Evolutionary conservation across 768 basidiomycete species (phyloP).

Genomic region (Trametes gibbosa): DNA sequence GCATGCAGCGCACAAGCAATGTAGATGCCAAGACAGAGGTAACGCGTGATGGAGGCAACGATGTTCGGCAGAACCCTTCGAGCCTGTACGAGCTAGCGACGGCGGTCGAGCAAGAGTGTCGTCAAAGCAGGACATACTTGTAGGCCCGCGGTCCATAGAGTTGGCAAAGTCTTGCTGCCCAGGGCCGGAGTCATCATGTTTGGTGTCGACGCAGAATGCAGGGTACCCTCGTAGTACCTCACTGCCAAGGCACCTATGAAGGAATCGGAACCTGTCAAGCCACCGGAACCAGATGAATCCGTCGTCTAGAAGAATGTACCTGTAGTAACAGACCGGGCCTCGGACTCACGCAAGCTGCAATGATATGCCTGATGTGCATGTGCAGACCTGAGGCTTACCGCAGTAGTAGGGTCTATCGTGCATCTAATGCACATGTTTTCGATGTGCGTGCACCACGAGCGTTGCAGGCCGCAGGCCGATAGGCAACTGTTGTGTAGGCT

Average conservation of each 20-base stretch:
- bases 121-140: background rate
- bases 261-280: background rate
- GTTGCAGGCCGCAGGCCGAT: background rate
- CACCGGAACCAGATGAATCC: background rate
- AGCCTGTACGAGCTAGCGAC: background rate
- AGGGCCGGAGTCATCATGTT: background rate
- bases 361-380: background rate
- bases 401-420: no score
- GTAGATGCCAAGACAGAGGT: conserved; percentile 8
- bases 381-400: no score
- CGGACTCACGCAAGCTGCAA: background rate
- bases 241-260: background rate
- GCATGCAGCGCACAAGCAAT: conserved; percentile 9
- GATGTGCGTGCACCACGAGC: no score
- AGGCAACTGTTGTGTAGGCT: no score
- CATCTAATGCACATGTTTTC: no score
- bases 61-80: background rate
- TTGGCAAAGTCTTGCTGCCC: background rate
- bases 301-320: background rate
- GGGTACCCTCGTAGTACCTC: conserved; percentile 1
- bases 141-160: background rate
- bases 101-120: background rate
- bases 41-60: conserved; percentile 2
- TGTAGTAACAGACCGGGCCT: background rate
- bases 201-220: background rate